Evolutionary conservation across 805 yeast species (phyloP), one percentile per base, ranked within the genome.

Genomic region (Starmerella bombicola): DNA sequence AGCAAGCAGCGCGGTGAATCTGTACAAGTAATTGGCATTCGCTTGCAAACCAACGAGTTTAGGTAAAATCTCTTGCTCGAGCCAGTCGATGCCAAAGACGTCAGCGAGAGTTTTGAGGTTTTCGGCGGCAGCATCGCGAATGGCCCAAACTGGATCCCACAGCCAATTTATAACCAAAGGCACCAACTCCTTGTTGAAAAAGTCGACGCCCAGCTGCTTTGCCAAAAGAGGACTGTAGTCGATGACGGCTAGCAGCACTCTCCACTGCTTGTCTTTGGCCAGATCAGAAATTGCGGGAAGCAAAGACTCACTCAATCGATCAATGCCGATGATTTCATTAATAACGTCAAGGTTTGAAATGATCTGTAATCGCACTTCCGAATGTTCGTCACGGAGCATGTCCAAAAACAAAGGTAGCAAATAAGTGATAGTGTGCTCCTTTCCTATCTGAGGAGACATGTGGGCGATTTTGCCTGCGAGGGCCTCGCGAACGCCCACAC

Each of bases 231-330:
- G 99, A 51, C 86, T 84, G 64, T 91, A 91, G 60, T 91, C 94
- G 56, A 91, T 91, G 47, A 91, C 91, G 9, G 97, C 97, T 58
- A 91, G 70, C 58, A 97, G 76, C 22, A 91, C 96, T 57, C 99
- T 76, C 99, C 99, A 91, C 57, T 86, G 88, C 55, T 80, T 80
- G 64, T 91, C 98, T 58, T 85, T 86, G 9, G 98, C 97, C 51
- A 91, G 70, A 51, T 88, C 95, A 9, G 93, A 78, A 51, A 91
- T 88, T 3, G 98, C 97, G 3, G 99, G 99, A 50, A 91, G 69
- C 48, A 91, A 68, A 30, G 85, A 79, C 54, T 85, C 86, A 20
- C 94, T 78, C 49, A 91, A 69, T 46, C 81, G 66, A 52, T 80
- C 86, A 50, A 91, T 84, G 23, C 98, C 98, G 53, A 91, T 81